phyloP scores from a whole-genome alignment of 2,329 filamentous ascomycete species.

The Botrytis hyacinthi region DNA sequence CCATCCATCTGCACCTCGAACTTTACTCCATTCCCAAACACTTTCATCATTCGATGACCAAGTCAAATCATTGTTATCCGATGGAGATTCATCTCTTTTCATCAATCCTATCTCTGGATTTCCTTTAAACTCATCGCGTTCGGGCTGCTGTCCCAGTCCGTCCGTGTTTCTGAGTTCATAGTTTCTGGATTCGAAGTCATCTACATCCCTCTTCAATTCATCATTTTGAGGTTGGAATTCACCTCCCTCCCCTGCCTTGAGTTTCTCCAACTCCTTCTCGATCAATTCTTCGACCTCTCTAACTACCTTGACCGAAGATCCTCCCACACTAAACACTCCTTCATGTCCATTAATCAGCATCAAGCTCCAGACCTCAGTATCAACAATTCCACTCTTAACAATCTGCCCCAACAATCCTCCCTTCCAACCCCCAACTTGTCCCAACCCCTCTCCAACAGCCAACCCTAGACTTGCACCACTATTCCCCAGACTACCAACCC shows the following conservation, averaged over 20 bases:
- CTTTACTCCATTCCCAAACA: conserved; percentile 31
- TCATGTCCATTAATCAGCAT: conserved; percentile 29
- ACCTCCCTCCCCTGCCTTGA: background rate
- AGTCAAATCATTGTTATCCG: background rate
- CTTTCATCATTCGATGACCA: background rate
- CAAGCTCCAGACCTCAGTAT: conserved; percentile 28
- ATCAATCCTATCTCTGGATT: conserved; percentile 8
- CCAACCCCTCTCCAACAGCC: conserved; percentile 23
- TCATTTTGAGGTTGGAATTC: background rate
- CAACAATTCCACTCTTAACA: conserved; percentile 24
- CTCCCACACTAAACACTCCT: conserved; percentile 30
- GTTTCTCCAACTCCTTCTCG: conserved; percentile 1
- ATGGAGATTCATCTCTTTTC: conserved; percentile 17
- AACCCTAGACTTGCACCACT: conserved; percentile 28
- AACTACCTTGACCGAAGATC: conserved; percentile 23
- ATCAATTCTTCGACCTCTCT: conserved; percentile 20
- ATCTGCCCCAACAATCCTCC: conserved; percentile 26
- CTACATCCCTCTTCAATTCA: background rate
- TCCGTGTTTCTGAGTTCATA: background rate
- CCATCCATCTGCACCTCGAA: conserved; percentile 31
- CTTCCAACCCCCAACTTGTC: conserved; percentile 3
- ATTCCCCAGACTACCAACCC: conserved; percentile 22
- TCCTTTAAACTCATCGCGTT: conserved; percentile 13
- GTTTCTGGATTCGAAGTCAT: background rate
- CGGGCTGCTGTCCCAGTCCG: background rate